Conservation (phyloP, 345 rosid species). For the Gossypium anomalum region DNA sequence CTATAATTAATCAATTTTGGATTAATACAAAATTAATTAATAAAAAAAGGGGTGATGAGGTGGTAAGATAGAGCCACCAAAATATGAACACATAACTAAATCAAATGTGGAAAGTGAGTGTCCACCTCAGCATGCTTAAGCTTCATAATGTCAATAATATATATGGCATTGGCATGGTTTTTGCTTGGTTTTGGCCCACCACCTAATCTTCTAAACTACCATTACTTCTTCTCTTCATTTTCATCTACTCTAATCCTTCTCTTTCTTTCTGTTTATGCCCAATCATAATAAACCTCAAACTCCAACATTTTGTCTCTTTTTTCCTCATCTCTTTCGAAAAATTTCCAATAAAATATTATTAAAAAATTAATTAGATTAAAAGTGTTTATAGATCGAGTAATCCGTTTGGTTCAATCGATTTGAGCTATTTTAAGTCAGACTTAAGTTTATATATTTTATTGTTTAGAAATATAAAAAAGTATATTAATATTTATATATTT, state of each 20-base stretch:
- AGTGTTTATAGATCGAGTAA: too few species aligned
- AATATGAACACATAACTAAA: conserved; percentile 4
- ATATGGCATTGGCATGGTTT: neutral
- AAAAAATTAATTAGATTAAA: too few species aligned
- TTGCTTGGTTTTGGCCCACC: conserved; percentile 23
- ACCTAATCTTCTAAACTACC: conserved; percentile 18
- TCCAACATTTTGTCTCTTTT: neutral
- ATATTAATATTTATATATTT: too few species aligned
- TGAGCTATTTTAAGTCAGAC: rapidly evolving
- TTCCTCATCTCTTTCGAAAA: too few species aligned
- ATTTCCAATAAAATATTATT: too few species aligned
- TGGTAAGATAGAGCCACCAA: conserved; percentile 2
- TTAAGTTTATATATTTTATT: too few species aligned
- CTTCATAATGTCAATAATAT: conserved; percentile 30
- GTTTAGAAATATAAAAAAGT: too few species aligned
- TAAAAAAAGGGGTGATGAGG: conserved; percentile 6
- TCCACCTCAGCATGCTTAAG: conserved; percentile 27
- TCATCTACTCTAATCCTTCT: neutral
- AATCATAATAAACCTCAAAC: neutral
- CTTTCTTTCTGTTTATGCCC: neutral
- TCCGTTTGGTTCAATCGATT: too few species aligned
- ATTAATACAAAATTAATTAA: neutral
- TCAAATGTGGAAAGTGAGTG: conserved; percentile 19
- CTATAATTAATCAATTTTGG: neutral
- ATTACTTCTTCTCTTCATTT: neutral